Evolutionary conservation across 768 basidiomycete genomes (phyloP).

Genomic region (Pleurotus eryngii): DNA sequence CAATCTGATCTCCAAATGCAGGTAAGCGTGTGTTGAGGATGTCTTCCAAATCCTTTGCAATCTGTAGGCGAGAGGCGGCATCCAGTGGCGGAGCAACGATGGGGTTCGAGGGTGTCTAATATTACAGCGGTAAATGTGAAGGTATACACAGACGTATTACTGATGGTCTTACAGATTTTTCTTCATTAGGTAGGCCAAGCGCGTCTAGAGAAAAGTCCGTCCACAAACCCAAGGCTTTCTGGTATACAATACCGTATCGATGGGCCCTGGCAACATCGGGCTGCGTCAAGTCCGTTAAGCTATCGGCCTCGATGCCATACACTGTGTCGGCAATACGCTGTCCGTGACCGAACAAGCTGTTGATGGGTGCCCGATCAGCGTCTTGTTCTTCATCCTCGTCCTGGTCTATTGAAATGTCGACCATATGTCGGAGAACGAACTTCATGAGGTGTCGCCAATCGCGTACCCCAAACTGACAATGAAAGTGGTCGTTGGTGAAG

Average conservation of each 20-base stretch:
- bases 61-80: too few relatives aligned
- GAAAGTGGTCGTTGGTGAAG: background rate
- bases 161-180: too few relatives aligned
- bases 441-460: constrained; percentile 5
- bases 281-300: background rate
- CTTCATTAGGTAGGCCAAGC: too few relatives aligned
- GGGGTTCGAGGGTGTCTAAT: too few relatives aligned
- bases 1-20: background rate
- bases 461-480: constrained; percentile 1
- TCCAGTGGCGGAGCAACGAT: too few relatives aligned
- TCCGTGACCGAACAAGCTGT: constrained; percentile 4
- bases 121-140: too few relatives aligned
- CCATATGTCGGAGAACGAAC: background rate
- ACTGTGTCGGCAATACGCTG: background rate
- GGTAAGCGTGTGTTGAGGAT: background rate
- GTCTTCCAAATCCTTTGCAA: background rate
- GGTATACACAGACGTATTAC: too few relatives aligned
- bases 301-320: constrained; percentile 1
- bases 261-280: background rate
- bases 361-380: background rate
- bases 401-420: background rate
- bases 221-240: background rate
- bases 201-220: too few relatives aligned
- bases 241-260: background rate
- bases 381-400: background rate